Evolutionary conservation across 2,329 filamentous ascomycete genomes (phyloP).

Genomic region (Colletotrichum incanum): DNA sequence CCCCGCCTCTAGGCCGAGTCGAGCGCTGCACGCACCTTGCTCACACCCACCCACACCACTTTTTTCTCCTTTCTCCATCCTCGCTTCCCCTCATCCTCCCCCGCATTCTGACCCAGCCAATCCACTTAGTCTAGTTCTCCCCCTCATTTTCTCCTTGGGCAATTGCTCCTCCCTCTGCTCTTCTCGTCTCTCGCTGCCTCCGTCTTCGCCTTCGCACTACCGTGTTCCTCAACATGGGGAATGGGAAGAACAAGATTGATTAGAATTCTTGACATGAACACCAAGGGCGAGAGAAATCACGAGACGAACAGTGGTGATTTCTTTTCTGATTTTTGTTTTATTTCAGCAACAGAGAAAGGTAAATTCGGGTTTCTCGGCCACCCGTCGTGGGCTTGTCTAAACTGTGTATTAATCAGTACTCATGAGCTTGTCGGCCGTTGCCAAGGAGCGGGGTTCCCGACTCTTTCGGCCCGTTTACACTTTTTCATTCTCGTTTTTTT

Average conservation of each 20-base stretch:
- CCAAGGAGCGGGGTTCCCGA: slow-evolving; percentile 29
- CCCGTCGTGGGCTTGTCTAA: not conserved
- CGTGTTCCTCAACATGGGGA: no score
- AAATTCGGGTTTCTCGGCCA: not conserved
- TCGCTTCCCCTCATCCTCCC: slow-evolving; percentile 29
- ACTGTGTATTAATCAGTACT: not conserved
- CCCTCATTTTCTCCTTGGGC: slow-evolving; percentile 17
- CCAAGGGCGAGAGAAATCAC: no score
- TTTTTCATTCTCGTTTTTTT: not conserved
- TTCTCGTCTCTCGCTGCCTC: not conserved
- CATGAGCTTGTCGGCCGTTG: slow-evolving; percentile 12
- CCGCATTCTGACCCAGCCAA: slow-evolving; percentile 23
- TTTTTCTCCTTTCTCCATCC: slow-evolving; percentile 11
- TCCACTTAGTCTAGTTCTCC: slow-evolving; percentile 14
- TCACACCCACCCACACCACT: not conserved
- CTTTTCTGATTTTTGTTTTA: no score
- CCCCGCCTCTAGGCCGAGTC: slow-evolving; percentile 15
- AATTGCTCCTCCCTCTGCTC: not conserved
- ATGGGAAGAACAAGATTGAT: not conserved
- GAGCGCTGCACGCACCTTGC: not conserved
- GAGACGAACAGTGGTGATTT: not conserved
- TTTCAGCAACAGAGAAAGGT: not conserved
- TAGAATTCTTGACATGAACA: accelerated
- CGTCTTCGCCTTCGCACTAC: not conserved
- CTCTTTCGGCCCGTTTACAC: slow-evolving; percentile 37